A percentile compares a stretch with the other conserved stretches of the same genome.
phyloP scores from a whole-genome alignment of 148 eudicot species.

The Silene uniflora region DNA sequence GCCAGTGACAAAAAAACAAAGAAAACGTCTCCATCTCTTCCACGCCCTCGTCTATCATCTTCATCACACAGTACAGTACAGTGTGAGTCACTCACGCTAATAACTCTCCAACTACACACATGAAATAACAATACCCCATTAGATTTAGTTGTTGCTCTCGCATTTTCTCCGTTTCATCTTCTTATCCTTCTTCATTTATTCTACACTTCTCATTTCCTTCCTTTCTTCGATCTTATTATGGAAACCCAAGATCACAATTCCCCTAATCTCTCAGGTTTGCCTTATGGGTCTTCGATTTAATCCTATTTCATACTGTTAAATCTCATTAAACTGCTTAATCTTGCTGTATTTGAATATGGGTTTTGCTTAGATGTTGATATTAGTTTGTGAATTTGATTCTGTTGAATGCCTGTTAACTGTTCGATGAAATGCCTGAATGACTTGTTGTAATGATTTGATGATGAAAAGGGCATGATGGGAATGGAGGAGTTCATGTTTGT shows the following conservation, averaged over 20 bases:
- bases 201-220: constrained; percentile 9
- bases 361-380: background rate
- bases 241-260: constrained; percentile 39
- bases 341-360: constrained; percentile 3
- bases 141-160: background rate
- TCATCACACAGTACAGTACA: background rate
- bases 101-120: background rate
- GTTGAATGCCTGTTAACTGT: constrained; percentile 8
- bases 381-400: background rate
- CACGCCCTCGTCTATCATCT: too few species aligned
- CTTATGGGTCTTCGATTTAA: background rate
- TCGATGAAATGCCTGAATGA: constrained; percentile 22
- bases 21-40: too few species aligned
- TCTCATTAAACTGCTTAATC: background rate
- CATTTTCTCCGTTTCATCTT: background rate
- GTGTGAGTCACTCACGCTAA: background rate
- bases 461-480: constrained; percentile 42
- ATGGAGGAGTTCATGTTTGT: constrained; percentile 47
- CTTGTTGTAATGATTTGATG: constrained; percentile 9
- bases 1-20: too few species aligned
- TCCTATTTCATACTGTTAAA: background rate
- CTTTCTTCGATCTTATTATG: constrained; percentile 17
- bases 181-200: background rate
- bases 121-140: background rate
- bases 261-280: constrained; percentile 32